phyloP scores from a whole-genome alignment of 768 basidiomycete genomes.

The Candolleomyces efflorescens region DNA sequence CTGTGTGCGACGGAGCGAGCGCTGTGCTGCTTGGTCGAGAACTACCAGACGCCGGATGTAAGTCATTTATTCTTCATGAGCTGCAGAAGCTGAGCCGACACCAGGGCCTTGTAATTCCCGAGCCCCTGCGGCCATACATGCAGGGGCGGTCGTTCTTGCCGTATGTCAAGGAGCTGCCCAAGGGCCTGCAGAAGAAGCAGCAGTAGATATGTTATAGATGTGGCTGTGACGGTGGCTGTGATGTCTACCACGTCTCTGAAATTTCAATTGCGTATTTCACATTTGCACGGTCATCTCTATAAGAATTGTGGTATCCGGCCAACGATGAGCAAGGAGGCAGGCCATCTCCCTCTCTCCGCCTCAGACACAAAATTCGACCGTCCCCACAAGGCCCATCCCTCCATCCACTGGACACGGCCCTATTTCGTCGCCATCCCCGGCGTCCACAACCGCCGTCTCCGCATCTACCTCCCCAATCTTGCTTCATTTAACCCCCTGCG shows the following conservation, averaged over 20 bases:
- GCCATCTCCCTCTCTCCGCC: slow-evolving; percentile 38
- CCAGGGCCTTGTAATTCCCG: slow-evolving; percentile 87
- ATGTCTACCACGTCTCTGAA: not conserved
- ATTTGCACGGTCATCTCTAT: not conserved
- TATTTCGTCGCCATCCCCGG: slow-evolving; percentile 57
- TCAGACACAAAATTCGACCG: slow-evolving; percentile 36
- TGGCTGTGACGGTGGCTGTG: not conserved
- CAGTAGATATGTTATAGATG: slow-evolving; percentile 19
- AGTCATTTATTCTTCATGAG: slow-evolving; percentile 19
- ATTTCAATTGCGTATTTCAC: too few species aligned
- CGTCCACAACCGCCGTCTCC: slow-evolving; percentile 50
- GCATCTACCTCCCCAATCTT: slow-evolving; percentile 54
- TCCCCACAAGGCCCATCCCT: slow-evolving; percentile 26
- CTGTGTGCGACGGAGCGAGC: slow-evolving; percentile 96
- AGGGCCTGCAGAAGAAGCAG: slow-evolving; percentile 72
- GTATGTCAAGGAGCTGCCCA: slow-evolving; percentile 79
- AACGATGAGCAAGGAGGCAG: slow-evolving; percentile 13
- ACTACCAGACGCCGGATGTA: slow-evolving; percentile 94
- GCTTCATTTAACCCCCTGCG: slow-evolving; percentile 40
- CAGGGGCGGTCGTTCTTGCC: slow-evolving; percentile 88
- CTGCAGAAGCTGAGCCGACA: slow-evolving; percentile 4
- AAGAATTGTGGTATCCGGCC: not conserved
- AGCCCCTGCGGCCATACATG: slow-evolving; percentile 92
- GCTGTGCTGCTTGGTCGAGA: slow-evolving; percentile 96
- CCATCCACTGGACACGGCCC: slow-evolving; percentile 47